Evolutionary conservation across 2,329 filamentous ascomycete species (phyloP).

Genomic region (Calonectria crousiana): DNA sequence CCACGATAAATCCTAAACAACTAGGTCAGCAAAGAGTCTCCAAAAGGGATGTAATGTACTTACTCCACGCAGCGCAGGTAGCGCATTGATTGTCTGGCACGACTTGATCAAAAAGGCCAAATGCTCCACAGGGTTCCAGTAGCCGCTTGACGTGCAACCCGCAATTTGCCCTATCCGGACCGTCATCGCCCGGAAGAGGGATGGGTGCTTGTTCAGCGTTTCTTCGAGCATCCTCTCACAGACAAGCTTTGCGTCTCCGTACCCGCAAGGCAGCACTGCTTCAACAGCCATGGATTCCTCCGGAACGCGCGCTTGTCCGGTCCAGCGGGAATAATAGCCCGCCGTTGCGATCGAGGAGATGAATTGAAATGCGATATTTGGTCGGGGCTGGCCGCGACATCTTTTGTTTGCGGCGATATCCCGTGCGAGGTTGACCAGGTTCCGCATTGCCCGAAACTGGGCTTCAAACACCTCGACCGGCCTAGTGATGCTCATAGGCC

Average conservation of each 20-base stretch:
- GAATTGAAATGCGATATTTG: conserved; percentile 51
- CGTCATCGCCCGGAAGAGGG: conserved; percentile 57
- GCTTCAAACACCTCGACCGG: neutral
- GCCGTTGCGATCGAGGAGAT: conserved; percentile 57
- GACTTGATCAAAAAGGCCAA: conserved; percentile 10
- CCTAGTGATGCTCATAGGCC: conserved; percentile 10
- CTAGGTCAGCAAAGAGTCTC: too few relatives aligned
- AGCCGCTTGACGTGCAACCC: conserved; percentile 44
- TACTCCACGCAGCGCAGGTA: too few relatives aligned
- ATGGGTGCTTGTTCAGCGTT: conserved; percentile 57
- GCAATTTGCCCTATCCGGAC: conserved; percentile 66
- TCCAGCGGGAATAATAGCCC: conserved; percentile 39
- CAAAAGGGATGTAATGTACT: too few relatives aligned
- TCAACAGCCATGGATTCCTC: conserved; percentile 56
- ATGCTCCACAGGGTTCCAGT: neutral
- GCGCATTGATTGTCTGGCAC: neutral
- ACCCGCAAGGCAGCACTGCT: conserved; percentile 49
- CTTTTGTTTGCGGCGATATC: conserved; percentile 42
- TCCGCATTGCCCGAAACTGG: neutral
- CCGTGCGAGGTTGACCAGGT: conserved; percentile 40
- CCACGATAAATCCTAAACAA: too few relatives aligned
- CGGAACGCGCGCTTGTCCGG: conserved; percentile 49
- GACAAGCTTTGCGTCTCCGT: conserved; percentile 1
- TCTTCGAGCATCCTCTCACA: conserved; percentile 55
- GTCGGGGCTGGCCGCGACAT: neutral